Conservation (phyloP, 2,329 filamentous ascomycete genomes). For the Colletotrichum lupini region DNA sequence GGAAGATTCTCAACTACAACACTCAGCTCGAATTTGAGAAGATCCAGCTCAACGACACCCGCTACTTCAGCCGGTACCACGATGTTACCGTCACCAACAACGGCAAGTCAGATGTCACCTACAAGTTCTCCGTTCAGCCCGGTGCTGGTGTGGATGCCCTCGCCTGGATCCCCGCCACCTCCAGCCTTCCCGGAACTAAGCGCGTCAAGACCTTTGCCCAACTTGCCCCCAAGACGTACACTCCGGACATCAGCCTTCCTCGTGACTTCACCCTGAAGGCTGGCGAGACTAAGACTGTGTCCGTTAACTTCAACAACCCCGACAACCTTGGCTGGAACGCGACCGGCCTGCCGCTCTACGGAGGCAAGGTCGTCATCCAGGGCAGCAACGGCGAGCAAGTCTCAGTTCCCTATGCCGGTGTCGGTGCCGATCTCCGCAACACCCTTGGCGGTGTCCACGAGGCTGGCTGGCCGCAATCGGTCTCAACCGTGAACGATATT, state of each 20-base stretch:
- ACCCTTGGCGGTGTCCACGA: constrained; percentile 32
- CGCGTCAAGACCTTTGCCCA: constrained; percentile 39
- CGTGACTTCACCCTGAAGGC: constrained; percentile 41
- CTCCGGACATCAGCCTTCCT: constrained; percentile 35
- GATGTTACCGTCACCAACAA: constrained; percentile 49
- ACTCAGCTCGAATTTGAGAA: constrained; percentile 52
- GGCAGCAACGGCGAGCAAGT: constrained; percentile 53
- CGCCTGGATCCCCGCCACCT: constrained; percentile 24
- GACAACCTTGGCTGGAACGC: constrained; percentile 34
- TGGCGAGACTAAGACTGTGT: constrained; percentile 41
- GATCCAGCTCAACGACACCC: constrained; percentile 58
- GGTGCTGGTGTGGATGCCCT: constrained; percentile 51
- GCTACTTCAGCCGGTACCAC: constrained; percentile 47
- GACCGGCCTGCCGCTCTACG: constrained; percentile 46
- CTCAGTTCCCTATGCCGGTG: constrained; percentile 52
- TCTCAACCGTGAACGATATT: constrained; percentile 18
- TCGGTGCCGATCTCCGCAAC: constrained; percentile 33
- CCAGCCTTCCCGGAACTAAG: background rate
- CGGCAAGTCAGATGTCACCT: constrained; percentile 46
- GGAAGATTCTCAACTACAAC: constrained; percentile 52
- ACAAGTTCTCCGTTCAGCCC: constrained; percentile 43
- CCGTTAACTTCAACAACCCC: constrained; percentile 44
- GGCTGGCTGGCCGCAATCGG: constrained; percentile 32
- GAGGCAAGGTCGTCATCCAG: constrained; percentile 47
- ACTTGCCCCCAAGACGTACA: constrained; percentile 37